Evolutionary conservation across 257 asterid species (phyloP).

Genomic region (Salvia splendens): DNA sequence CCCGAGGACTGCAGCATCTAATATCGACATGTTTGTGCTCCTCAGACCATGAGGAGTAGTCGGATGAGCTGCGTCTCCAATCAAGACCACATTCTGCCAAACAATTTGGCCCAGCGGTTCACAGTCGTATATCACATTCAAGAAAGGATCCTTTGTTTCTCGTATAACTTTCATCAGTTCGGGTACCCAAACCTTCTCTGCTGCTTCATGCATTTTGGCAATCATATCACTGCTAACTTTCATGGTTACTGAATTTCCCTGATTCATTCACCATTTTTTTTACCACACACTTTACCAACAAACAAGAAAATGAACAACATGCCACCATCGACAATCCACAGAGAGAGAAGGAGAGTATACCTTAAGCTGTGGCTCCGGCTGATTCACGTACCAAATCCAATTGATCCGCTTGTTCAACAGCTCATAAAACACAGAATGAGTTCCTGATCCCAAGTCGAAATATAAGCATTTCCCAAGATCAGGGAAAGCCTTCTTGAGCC

Average conservation of each 20-base stretch:
- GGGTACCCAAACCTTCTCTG: conserved; percentile 68
- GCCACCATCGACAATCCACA: neutral
- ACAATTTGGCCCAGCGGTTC: conserved; percentile 60
- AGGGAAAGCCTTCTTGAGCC: no score
- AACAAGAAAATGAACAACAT: no score
- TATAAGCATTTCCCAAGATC: no score
- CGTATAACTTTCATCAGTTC: conserved; percentile 57
- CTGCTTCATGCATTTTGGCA: conserved; percentile 60
- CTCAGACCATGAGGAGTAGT: conserved; percentile 87
- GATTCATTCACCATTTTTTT: conserved; percentile 17
- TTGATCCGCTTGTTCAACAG: conserved; percentile 63
- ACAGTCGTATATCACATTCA: conserved; percentile 74
- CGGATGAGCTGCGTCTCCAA: conserved; percentile 97
- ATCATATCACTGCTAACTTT: conserved; percentile 68
- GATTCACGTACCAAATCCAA: conserved; percentile 95
- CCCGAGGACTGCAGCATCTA: conserved; percentile 80
- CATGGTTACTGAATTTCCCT: conserved; percentile 85
- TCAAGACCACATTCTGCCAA: conserved; percentile 70
- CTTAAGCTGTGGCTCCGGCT: conserved; percentile 72
- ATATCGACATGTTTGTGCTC: conserved; percentile 92
- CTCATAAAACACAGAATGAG: conserved; percentile 72
- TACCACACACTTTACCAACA: neutral
- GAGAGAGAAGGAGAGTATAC: conserved; percentile 38
- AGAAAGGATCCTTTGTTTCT: conserved; percentile 74
- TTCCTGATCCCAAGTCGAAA: conserved; percentile 59